Conservation (phyloP, 1,139 yeast species). For the Debaryomyces psychrophilus region DNA sequence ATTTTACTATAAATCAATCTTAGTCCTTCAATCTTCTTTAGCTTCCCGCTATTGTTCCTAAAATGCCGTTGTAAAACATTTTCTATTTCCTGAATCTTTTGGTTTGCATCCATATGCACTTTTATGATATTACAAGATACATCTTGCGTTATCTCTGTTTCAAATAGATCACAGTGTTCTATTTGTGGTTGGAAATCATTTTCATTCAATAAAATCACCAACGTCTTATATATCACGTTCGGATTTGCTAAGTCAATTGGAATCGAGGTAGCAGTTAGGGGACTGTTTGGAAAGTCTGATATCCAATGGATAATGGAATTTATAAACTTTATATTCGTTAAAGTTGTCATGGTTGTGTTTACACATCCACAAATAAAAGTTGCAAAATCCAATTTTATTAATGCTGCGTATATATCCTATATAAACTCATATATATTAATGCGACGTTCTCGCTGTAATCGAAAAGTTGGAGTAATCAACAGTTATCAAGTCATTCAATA, state of each 20-base stretch:
- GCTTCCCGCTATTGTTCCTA: conserved; percentile 8
- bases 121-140: conserved; percentile 7
- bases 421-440: conserved; percentile 12
- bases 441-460: conserved; percentile 19
- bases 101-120: conserved; percentile 13
- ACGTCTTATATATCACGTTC: conserved; percentile 17
- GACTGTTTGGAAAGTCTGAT: conserved; percentile 26
- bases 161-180: conserved; percentile 8
- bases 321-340: conserved; percentile 16
- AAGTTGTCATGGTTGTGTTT: conserved; percentile 3
- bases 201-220: conserved; percentile 18
- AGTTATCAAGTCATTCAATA: conserved; percentile 45
- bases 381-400: conserved; percentile 10
- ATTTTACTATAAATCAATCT: conserved; percentile 11
- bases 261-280: conserved; percentile 16
- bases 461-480: conserved; percentile 52
- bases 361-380: conserved; percentile 10
- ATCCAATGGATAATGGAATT: conserved; percentile 29
- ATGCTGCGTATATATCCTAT: conserved; percentile 7
- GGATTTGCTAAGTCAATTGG: conserved; percentile 21
- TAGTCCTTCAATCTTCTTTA: conserved; percentile 15
- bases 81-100: conserved; percentile 19
- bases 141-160: conserved; percentile 6
- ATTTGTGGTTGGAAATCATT: conserved; percentile 18
- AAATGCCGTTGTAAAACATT: conserved; percentile 19